phyloP scores from a whole-genome alignment of 1,284 basidiomycete species.

The Puccinia coronata region DNA sequence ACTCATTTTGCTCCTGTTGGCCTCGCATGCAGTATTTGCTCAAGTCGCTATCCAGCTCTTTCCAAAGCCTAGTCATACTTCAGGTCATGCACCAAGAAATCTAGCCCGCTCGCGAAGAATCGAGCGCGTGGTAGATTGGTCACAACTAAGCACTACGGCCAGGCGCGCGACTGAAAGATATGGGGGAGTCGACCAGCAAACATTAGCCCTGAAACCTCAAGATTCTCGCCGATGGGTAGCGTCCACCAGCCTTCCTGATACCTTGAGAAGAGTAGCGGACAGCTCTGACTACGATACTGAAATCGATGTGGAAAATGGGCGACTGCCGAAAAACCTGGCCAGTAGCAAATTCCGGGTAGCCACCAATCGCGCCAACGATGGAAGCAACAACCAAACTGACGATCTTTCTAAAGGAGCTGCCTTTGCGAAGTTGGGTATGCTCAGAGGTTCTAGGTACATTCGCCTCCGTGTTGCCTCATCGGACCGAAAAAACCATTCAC shows the following conservation, averaged over 20 bases:
- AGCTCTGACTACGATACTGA: slow-evolving; percentile 13
- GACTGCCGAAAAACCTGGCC: neutral
- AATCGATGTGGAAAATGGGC: neutral
- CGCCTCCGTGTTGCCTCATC: slow-evolving; percentile 15
- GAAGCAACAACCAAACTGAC: neutral
- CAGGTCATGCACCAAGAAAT: neutral
- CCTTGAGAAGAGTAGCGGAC: slow-evolving; percentile 4
- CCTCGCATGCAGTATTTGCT: neutral
- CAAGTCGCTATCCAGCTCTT: slow-evolving; percentile 11
- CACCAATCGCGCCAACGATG: neutral
- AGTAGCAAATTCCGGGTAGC: slow-evolving; percentile 17
- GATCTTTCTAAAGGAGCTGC: slow-evolving; percentile 40
- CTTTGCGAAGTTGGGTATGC: slow-evolving; percentile 42
- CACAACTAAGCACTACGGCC: slow-evolving; percentile 15
- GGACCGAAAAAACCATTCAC: neutral
- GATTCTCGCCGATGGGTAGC: slow-evolving; percentile 37
- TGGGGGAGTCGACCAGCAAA: neutral
- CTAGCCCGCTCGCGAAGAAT: neutral
- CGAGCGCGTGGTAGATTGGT: slow-evolving; percentile 32
- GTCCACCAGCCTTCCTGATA: slow-evolving; percentile 21
- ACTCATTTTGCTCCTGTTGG: neutral
- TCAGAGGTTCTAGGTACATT: slow-evolving; percentile 26
- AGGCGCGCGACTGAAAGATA: slow-evolving; percentile 29
- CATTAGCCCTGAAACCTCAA: neutral
- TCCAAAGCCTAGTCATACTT: neutral